These are phyloP conservation scores for Hordeum vulgare DNA, from an alignment of 176 grass and related monocot species.

Conservation along the genomic window DNA sequence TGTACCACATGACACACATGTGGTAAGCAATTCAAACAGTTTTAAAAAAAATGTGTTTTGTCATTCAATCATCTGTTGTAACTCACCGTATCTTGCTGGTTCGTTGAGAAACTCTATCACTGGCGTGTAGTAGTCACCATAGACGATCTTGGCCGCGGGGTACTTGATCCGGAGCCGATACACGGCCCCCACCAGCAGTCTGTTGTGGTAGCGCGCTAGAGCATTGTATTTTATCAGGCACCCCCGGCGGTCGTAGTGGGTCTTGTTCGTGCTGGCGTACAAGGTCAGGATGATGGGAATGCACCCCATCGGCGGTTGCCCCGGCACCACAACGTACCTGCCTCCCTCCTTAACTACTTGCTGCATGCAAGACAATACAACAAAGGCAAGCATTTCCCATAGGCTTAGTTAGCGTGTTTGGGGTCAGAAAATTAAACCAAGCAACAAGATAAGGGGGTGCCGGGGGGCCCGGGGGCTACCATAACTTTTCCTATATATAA, in stretches of 20 bases:
- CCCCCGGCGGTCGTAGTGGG: constrained; percentile 45
- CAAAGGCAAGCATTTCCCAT: too few species aligned
- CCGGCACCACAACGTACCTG: constrained; percentile 63
- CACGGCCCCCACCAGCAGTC: constrained; percentile 37
- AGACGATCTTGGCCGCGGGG: constrained; percentile 45
- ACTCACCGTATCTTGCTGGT: not conserved
- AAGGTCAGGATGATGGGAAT: constrained; percentile 55
- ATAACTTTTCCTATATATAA: too few species aligned
- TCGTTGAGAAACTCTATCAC: constrained; percentile 48
- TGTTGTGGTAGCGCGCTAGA: constrained; percentile 68
- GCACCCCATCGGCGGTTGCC: constrained; percentile 65
- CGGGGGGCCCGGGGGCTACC: too few species aligned
- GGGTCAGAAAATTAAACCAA: too few species aligned
- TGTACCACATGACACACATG: too few species aligned
- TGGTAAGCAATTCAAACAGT: too few species aligned
- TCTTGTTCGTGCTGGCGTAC: constrained; percentile 29
- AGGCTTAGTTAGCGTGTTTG: too few species aligned
- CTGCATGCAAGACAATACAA: too few species aligned
- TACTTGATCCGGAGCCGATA: constrained; percentile 40
- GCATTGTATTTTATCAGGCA: constrained; percentile 59
- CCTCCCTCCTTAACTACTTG: constrained; percentile 44
- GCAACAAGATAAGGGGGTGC: too few species aligned
- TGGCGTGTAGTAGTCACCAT: constrained; percentile 70
- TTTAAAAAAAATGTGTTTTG: too few species aligned
- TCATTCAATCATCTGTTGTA: too few species aligned